These are phyloP conservation scores for Elaeagnus macrophylla DNA, from an alignment of 306 rosid species.

Conservation along the genomic window DNA sequence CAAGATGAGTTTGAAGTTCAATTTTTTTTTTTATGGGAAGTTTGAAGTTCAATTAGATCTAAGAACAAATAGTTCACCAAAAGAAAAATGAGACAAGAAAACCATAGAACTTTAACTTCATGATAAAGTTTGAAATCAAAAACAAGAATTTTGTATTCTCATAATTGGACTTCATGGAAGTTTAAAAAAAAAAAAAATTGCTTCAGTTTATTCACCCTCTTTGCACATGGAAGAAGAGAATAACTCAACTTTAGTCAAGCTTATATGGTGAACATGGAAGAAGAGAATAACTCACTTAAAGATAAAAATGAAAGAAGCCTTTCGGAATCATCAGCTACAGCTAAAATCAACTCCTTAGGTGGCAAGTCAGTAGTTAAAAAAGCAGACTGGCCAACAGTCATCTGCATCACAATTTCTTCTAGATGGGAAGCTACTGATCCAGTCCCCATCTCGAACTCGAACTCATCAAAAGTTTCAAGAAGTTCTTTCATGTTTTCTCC, in stretches of 20 bases:
- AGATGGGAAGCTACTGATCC: slow-evolving; percentile 50
- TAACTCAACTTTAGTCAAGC: slow-evolving; percentile 32
- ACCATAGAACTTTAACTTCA: background rate
- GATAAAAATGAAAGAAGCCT: slow-evolving; percentile 42
- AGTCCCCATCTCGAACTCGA: slow-evolving; percentile 86
- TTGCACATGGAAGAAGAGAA: slow-evolving; percentile 26
- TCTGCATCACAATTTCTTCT: slow-evolving; percentile 61
- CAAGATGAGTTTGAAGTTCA: background rate
- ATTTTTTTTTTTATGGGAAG: too few species aligned
- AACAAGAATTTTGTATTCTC: too few species aligned
- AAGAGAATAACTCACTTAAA: slow-evolving; percentile 61
- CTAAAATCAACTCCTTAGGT: slow-evolving; percentile 59
- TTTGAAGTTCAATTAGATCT: background rate
- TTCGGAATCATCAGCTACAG: slow-evolving; percentile 53
- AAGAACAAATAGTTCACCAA: slow-evolving; percentile 1
- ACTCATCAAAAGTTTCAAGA: slow-evolving; percentile 61
- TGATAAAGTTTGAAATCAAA: too few species aligned
- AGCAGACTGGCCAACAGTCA: slow-evolving; percentile 79
- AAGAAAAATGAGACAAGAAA: background rate
- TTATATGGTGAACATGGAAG: slow-evolving; percentile 13
- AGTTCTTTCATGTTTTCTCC: slow-evolving; percentile 35
- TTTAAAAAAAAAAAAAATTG: too few species aligned
- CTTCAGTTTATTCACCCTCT: background rate
- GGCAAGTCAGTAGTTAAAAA: slow-evolving; percentile 36
- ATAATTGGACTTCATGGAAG: too few species aligned